Evolutionary conservation across 371 early-diverging fungal genomes (phyloP).

Genomic region (Saksenaea vasiformis): DNA sequence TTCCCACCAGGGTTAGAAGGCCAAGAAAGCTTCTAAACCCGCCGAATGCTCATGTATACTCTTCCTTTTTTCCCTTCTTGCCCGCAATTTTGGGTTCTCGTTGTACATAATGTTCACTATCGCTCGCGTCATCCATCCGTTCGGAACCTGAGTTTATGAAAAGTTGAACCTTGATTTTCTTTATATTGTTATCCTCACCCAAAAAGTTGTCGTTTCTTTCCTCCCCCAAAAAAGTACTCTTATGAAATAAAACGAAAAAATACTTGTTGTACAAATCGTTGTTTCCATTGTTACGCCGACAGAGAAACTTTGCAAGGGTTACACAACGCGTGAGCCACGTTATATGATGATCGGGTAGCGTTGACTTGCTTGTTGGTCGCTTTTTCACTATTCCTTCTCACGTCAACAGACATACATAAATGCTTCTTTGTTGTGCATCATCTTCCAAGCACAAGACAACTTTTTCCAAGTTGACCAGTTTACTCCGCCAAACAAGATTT

Average conservation of each 20-base stretch:
- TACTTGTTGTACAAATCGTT: neutral
- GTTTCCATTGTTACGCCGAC: neutral
- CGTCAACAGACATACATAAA: too few relatives aligned
- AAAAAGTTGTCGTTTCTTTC: neutral
- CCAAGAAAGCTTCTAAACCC: too few relatives aligned
- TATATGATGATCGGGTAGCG: neutral
- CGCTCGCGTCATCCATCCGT: neutral
- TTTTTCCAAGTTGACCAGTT: too few relatives aligned
- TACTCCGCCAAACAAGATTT: too few relatives aligned
- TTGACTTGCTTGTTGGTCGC: too few relatives aligned
- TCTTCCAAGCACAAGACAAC: too few relatives aligned
- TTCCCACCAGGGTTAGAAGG: neutral
- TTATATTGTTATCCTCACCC: neutral
- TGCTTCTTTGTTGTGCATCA: too few relatives aligned
- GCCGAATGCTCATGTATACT: neutral
- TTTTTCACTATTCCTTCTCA: too few relatives aligned
- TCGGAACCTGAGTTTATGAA: neutral
- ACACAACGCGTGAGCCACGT: neutral
- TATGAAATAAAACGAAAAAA: neutral
- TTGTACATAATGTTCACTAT: neutral
- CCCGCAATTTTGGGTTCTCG: neutral
- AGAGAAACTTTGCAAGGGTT: neutral
- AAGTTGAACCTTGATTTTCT: neutral
- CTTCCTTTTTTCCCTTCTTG: neutral
- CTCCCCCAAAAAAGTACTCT: neutral